A percentile compares a stretch with the other conserved stretches of the same genome.
These are phyloP conservation scores for Angomonas ambiguus DNA, from an alignment of 208 protist species.

Conservation along the genomic window DNA sequence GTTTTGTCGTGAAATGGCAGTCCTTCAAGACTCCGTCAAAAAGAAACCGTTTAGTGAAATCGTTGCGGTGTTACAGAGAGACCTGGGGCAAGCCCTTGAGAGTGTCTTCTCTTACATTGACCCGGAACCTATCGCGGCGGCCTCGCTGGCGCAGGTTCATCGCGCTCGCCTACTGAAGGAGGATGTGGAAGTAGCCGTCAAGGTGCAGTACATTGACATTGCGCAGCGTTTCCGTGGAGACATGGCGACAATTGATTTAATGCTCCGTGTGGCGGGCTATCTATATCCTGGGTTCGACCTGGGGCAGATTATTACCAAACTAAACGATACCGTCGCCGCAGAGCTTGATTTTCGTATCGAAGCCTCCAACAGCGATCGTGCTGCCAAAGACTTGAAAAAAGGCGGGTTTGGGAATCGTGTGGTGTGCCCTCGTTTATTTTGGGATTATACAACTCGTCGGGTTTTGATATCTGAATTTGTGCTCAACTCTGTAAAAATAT, in stretches of 20 bases:
- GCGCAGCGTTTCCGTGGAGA: slow-evolving; percentile 81
- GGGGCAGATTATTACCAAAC: slow-evolving; percentile 74
- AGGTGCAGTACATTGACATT: slow-evolving; percentile 92
- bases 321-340: slow-evolving; percentile 80
- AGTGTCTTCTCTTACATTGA: slow-evolving; percentile 72
- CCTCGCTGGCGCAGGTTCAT: slow-evolving; percentile 90
- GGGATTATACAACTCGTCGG: slow-evolving; percentile 52
- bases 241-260: slow-evolving; percentile 81
- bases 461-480: slow-evolving; percentile 76
- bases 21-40: slow-evolving; percentile 77
- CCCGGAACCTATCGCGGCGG: slow-evolving; percentile 71
- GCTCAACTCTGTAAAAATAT: slow-evolving; percentile 67
- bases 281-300: slow-evolving; percentile 88
- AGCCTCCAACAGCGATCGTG: slow-evolving; percentile 85
- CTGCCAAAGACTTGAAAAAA: slow-evolving; percentile 56
- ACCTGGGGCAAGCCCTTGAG: slow-evolving; percentile 39
- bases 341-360: slow-evolving; percentile 95
- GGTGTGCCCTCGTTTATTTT: slow-evolving; percentile 58
- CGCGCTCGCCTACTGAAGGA: slow-evolving; percentile 49
- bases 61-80: slow-evolving; percentile 63
- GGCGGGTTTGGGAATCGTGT: slow-evolving; percentile 72
- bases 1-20: slow-evolving; percentile 78
- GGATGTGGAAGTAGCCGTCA: slow-evolving; percentile 90
- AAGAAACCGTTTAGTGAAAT: slow-evolving; percentile 75
- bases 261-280: slow-evolving; percentile 59